phyloP scores from a whole-genome alignment of 306 rosid species.

The Mimosa pudica region DNA sequence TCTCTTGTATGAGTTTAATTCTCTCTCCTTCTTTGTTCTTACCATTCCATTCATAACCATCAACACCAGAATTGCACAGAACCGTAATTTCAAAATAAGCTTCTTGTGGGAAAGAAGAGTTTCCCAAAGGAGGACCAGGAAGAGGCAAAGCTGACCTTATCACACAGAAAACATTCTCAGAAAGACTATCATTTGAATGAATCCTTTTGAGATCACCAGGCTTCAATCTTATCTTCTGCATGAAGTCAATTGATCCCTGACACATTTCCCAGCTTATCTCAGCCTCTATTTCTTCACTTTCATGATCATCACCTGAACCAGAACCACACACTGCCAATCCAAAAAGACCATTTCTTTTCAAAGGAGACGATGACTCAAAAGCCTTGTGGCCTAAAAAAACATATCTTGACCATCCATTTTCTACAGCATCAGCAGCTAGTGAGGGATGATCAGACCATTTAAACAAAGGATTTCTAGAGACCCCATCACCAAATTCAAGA shows the following conservation, averaged over 20 bases:
- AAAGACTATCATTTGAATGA: constrained; percentile 35
- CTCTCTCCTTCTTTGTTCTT: constrained; percentile 70
- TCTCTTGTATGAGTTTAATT: constrained; percentile 61
- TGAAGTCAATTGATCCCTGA: constrained; percentile 72
- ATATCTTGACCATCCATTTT: constrained; percentile 92
- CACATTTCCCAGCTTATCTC: constrained; percentile 83
- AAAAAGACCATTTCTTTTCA: constrained; percentile 57
- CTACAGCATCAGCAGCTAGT: constrained; percentile 76
- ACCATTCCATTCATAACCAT: constrained; percentile 36
- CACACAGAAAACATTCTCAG: constrained; percentile 47
- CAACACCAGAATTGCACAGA: constrained; percentile 35
- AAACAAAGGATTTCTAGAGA: constrained; percentile 57
- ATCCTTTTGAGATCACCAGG: constrained; percentile 63
- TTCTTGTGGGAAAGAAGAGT: constrained; percentile 81
- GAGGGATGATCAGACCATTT: constrained; percentile 80
- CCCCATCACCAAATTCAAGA: constrained; percentile 44
- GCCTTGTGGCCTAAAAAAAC: constrained; percentile 50
- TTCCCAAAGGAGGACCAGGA: constrained; percentile 85
- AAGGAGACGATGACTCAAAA: constrained; percentile 45
- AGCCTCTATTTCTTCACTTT: constrained; percentile 57
- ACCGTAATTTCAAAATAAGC: constrained; percentile 89
- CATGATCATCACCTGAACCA: constrained; percentile 48
- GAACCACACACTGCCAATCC: constrained; percentile 60
- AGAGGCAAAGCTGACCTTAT: constrained; percentile 72
- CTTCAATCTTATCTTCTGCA: constrained; percentile 89